A percentile compares a stretch with the other conserved stretches of the same genome.
These are phyloP conservation scores for Bipolaris bicolor DNA, from an alignment of 2,329 filamentous ascomycete species.

Conservation along the genomic window DNA sequence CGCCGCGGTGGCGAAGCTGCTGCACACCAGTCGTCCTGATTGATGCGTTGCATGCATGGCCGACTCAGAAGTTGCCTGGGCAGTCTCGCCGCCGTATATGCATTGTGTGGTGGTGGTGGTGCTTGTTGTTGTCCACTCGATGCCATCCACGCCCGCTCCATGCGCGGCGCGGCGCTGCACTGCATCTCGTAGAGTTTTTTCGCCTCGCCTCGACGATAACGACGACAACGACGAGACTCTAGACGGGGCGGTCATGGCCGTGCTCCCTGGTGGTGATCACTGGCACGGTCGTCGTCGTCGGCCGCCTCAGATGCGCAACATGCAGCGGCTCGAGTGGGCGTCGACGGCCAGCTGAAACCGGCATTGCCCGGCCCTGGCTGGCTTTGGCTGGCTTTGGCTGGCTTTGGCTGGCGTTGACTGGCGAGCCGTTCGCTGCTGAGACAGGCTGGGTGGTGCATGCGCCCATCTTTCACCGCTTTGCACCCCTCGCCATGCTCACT, in stretches of 20 bases:
- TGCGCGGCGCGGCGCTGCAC: background rate
- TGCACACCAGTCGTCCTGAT: background rate
- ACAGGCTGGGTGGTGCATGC: background rate
- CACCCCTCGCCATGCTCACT: background rate
- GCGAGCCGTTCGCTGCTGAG: constrained; percentile 14
- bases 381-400: no score
- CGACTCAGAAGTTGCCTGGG: background rate
- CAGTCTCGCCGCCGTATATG: background rate
- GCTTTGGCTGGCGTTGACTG: background rate
- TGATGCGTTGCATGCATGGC: constrained; percentile 11
- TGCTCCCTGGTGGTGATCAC: constrained; percentile 11
- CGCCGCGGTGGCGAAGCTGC: background rate
- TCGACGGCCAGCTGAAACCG: constrained; percentile 29
- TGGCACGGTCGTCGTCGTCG: constrained; percentile 14
- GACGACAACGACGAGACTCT: no score
- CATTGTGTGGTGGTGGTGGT: background rate
- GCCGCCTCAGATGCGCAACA: constrained; percentile 25
- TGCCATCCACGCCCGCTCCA: background rate
- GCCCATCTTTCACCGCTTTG: constrained; percentile 11
- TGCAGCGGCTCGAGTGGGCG: constrained; percentile 19
- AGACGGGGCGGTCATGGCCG: no score
- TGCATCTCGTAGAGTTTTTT: no score
- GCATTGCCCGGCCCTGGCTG: constrained; percentile 27
- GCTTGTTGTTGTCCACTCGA: background rate
- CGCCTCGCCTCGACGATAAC: no score